These are phyloP conservation scores for Suillus paluster DNA, from an alignment of 768 basidiomycete genomes.

Conservation along the genomic window DNA sequence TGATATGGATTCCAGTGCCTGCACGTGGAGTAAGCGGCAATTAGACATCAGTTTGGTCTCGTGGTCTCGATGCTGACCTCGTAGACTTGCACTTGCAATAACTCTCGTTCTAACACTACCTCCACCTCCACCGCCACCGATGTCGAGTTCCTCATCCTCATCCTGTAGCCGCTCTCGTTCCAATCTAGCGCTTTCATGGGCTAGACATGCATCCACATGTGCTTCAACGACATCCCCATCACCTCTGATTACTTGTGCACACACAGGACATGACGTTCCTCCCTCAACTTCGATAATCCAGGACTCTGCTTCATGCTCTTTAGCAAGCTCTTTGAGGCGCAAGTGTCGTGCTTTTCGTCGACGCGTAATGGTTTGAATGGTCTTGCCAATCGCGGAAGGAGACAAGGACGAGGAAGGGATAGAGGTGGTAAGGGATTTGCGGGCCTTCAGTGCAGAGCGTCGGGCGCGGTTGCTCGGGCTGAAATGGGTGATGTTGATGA, in stretches of 20 bases:
- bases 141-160: constrained; percentile 36
- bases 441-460: constrained; percentile 50
- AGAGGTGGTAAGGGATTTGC: constrained; percentile 38
- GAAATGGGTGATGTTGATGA: constrained; percentile 39
- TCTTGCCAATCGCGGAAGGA: constrained; percentile 48
- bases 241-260: constrained; percentile 57
- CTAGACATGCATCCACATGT: constrained; percentile 82
- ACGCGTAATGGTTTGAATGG: constrained; percentile 65
- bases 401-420: constrained; percentile 30
- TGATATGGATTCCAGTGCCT: constrained; percentile 78
- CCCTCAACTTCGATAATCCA: constrained; percentile 32
- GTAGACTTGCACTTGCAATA: constrained; percentile 39
- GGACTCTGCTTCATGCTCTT: constrained; percentile 58
- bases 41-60: not conserved
- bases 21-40: not conserved
- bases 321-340: constrained; percentile 69
- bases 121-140: constrained; percentile 51
- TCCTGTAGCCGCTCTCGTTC: constrained; percentile 38
- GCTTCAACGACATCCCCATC: constrained; percentile 77
- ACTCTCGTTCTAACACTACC: constrained; percentile 47
- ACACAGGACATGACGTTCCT: constrained; percentile 72
- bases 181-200: constrained; percentile 50
- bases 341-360: constrained; percentile 70
- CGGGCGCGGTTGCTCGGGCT: constrained; percentile 31
- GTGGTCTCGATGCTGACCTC: constrained; percentile 28